Conservation (phyloP, 352 stramenopile genomes). For the Phytopythium oedochilum region DNA sequence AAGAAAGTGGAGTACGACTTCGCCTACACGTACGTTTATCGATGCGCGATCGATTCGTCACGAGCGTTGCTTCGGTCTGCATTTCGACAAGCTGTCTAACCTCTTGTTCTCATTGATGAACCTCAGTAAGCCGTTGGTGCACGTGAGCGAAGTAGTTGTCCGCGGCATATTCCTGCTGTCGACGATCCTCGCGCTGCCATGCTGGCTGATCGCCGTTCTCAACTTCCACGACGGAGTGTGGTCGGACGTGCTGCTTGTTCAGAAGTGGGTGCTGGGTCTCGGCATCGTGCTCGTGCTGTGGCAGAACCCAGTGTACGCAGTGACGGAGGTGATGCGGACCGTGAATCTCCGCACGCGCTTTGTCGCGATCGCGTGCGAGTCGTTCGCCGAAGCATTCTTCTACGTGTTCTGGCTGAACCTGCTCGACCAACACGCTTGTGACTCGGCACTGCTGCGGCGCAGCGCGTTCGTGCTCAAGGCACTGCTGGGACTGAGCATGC, state of each 20-base stretch:
- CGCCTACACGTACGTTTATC: constrained; percentile 65
- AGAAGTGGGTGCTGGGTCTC: constrained; percentile 69
- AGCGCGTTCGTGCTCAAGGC: constrained; percentile 22
- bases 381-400: constrained; percentile 68
- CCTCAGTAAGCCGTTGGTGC: constrained; percentile 56
- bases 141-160: constrained; percentile 67
- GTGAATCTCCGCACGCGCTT: constrained; percentile 62
- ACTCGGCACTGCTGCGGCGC: constrained; percentile 23
- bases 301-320: constrained; percentile 77
- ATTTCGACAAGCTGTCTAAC: too few relatives aligned
- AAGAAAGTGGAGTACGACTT: constrained; percentile 70
- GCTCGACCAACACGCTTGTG: constrained; percentile 63
- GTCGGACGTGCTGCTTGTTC: constrained; percentile 47
- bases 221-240: constrained; percentile 52
- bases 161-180: constrained; percentile 49
- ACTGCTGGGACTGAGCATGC: constrained; percentile 26
- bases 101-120: not conserved
- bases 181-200: constrained; percentile 61
- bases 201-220: constrained; percentile 60
- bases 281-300: constrained; percentile 72
- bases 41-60: too few relatives aligned
- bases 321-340: constrained; percentile 48
- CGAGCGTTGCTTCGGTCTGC: too few relatives aligned
- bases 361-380: constrained; percentile 59
- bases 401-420: constrained; percentile 82